These are phyloP conservation scores for Neovahlkampfia damariscottae DNA, from an alignment of 78 protist genomes.

Conservation along the genomic window DNA sequence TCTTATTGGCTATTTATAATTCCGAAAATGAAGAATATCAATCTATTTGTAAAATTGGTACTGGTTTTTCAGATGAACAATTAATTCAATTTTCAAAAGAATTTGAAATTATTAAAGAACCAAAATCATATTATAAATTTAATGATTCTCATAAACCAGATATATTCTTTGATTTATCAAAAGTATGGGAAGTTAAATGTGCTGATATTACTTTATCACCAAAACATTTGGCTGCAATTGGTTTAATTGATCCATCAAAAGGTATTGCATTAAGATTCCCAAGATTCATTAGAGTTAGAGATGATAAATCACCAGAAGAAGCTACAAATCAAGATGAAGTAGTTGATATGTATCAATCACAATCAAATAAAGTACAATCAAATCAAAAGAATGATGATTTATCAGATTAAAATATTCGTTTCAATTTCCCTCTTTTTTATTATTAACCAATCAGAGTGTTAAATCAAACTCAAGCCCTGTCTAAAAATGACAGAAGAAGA, in stretches of 20 bases:
- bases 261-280: constrained; percentile 98
- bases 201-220: constrained; percentile 85
- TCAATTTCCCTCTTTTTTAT: no score
- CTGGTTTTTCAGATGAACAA: constrained; percentile 79
- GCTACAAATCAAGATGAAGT: constrained; percentile 82
- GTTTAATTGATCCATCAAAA: constrained; percentile 29
- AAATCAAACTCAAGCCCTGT: no score
- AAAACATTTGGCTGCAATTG: constrained; percentile 67
- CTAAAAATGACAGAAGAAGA: no score
- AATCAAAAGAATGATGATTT: no score
- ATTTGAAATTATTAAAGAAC: constrained; percentile 22
- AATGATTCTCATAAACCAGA: constrained; percentile 42
- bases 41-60: constrained; percentile 79
- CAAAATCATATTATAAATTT: constrained; percentile 29
- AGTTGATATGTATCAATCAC: constrained; percentile 32
- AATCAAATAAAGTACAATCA: constrained; percentile 5
- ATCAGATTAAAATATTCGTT: no score
- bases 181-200: constrained; percentile 92
- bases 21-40: constrained; percentile 76
- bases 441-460: no score
- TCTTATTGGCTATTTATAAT: constrained; percentile 85
- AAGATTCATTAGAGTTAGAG: constrained; percentile 84
- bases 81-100: constrained; percentile 17
- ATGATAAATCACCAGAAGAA: constrained; percentile 84
- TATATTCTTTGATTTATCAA: constrained; percentile 75